phyloP scores from a whole-genome alignment of 78 protist genomes.

The Reticulomyxa filosa region DNA sequence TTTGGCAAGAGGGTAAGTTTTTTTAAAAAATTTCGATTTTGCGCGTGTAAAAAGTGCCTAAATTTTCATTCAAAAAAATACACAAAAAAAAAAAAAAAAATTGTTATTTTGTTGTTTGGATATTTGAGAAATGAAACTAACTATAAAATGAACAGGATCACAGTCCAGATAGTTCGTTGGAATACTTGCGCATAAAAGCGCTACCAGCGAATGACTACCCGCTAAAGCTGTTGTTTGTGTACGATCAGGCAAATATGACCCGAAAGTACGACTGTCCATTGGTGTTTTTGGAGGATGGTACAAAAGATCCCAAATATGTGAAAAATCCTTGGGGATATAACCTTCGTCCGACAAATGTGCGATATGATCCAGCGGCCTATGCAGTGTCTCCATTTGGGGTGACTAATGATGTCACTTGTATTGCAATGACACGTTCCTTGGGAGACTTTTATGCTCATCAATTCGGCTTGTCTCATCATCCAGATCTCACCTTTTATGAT shows the following conservation, averaged over 20 bases:
- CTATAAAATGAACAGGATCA: neutral
- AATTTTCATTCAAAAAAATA: no score
- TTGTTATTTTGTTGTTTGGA: no score
- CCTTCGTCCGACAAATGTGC: neutral
- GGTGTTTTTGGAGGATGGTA: neutral
- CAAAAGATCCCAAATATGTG: neutral
- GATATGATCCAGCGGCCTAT: neutral
- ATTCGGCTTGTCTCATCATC: neutral
- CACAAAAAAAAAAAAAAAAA: no score
- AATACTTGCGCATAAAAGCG: neutral
- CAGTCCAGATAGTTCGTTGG: neutral
- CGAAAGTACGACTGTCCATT: neutral
- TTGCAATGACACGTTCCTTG: slow-evolving; percentile 3
- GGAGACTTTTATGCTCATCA: slow-evolving; percentile 1
- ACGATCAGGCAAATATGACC: neutral
- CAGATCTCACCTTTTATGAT: neutral
- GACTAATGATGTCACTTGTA: neutral
- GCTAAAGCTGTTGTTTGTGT: slow-evolving; percentile 1
- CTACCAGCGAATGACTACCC: neutral
- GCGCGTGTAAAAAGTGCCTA: no score
- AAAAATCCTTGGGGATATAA: slow-evolving; percentile 6
- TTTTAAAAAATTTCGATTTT: no score
- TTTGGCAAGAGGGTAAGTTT: no score
- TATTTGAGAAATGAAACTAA: no score
- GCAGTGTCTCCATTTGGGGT: neutral